Evolutionary conservation across 371 early-diverging fungal genomes (phyloP), one percentile per base, ranked within the genome.

Genomic region (Dinochytrium kinnereticum): DNA sequence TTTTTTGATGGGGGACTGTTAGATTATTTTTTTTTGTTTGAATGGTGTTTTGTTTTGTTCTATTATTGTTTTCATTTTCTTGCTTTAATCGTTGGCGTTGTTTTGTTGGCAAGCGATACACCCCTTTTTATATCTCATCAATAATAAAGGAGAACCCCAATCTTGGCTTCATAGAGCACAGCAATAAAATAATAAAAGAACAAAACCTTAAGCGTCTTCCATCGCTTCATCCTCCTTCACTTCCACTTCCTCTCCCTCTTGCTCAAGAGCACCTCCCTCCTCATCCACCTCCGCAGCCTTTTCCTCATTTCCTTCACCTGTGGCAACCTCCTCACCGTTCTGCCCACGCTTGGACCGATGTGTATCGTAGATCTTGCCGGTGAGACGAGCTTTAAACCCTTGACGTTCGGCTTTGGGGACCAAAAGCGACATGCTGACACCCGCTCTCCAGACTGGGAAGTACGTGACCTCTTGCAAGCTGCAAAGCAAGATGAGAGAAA

Each of bases 381-480:
- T 78, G 17, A 87, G 68, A 13, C 86, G 70, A 34, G 71, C 53
- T 69, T 81, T 55, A 28, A 85, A 72, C 24, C 76, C 71, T n/a
- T 64, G 64, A 24, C 84, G 64, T 69, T 93, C 94, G 66, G 85
- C 85, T 77, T 93, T 93, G 80, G 91, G 90, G 39, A 95, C 71
- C 74, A 94, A 78, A 64, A 93, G 80, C 51, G 92, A 92, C 33
- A 88, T 82, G 13, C 90, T 90, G 39, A 89, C 87, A 24, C 84
- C 82, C 5, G 93, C 93, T 68, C 90, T 84, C 92, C 93, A 93
- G 2, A 92, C 84, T 1, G 95, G 94, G 59, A 93, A 82, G 37
- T 81, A 74, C 44, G 90, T 77, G 51, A 84, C 75, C 50, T 82
- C 77, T 26, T 82, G 78, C 50, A 84, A 77, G 49, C 86, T 85